phyloP scores from a whole-genome alignment of 805 yeast genomes.

The Wickerhamiella kurtzmanii region DNA sequence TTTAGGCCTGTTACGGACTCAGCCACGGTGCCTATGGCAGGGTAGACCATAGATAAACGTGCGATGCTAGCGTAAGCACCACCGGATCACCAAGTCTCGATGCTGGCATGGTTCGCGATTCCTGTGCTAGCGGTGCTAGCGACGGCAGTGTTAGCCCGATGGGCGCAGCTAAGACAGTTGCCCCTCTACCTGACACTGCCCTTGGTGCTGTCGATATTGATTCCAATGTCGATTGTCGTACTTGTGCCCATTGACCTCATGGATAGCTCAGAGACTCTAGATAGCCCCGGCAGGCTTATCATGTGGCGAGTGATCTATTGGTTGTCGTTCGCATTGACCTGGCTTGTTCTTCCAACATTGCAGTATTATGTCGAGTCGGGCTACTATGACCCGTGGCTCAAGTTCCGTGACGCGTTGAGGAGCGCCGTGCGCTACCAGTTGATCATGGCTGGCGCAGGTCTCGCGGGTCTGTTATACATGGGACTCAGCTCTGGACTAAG shows the following conservation, averaged over 20 bases:
- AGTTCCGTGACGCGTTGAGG: constrained; percentile 43
- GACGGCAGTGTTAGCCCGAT: constrained; percentile 14
- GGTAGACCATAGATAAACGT: no score
- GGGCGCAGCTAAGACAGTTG: constrained; percentile 11
- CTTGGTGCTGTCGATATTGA: constrained; percentile 35
- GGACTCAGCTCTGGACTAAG: constrained; percentile 41
- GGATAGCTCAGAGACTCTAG: constrained; percentile 35
- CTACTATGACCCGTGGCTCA: constrained; percentile 34
- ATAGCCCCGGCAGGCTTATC: constrained; percentile 34
- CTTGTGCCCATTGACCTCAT: constrained; percentile 64
- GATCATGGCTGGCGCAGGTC: constrained; percentile 38
- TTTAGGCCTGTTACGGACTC: no score
- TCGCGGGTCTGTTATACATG: constrained; percentile 46
- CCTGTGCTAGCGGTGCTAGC: constrained; percentile 15
- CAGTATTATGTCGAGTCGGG: constrained; percentile 68
- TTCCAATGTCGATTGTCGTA: constrained; percentile 63
- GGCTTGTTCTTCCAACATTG: constrained; percentile 59
- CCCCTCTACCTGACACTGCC: constrained; percentile 16
- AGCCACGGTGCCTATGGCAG: no score
- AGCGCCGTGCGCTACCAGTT: constrained; percentile 49
- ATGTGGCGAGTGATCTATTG: constrained; percentile 70
- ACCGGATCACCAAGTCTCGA: neutral
- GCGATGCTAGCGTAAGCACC: neutral
- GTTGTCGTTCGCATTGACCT: constrained; percentile 66
- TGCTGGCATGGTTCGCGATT: constrained; percentile 15